Base-by-base conservation (phyloP, 345 rosid genomes). In the Heritiera littoralis region DNA sequence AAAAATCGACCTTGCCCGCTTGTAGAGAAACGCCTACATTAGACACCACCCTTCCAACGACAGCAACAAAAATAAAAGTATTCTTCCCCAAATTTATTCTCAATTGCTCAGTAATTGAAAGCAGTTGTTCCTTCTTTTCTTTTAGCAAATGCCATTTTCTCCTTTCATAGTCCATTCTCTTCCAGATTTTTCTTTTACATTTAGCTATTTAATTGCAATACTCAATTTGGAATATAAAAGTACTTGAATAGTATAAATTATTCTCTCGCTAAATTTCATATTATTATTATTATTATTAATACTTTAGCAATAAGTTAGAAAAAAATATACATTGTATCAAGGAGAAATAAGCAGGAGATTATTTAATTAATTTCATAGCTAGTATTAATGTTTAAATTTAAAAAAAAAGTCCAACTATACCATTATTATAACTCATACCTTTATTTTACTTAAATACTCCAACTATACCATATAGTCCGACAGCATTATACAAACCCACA, bases 401-500 rank as follows among this genome's bases (percentile, higher is more conserved):
- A 11, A 64, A 9, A 32, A 35, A 45, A 68, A 45, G 1, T 4
- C 28, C 28, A 23, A 23, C 55, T 11, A n/a, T 43, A 48, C 56
- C 55, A 45, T n/a, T 23, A 35, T n/a, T 23, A 69, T 23, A 69
- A n/a, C 5, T 43, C 23, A 3, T 60, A 60, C 65, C 46, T 70
- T 48, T 38, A 35, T 5, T 38, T 38, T 66, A 6, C 23, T 66
- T 66, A 70, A 23, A 68, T 45, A 20, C 55, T 20, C 28, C 73
- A 68, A 68, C 32, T 32, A 68, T 46, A 68, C 38, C 18, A 68
- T 64, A 64, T 63, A 15, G 1, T 20, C 20, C 74, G 30, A 48
- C 56, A 46, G 9, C 10, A 46, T 70, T 46, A 70, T 48, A 49
- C 74, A 70, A 45, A 46, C 74, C 58, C 58, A 70, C 58, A 48